These are phyloP conservation scores for Cyclocybe aegerita DNA, from an alignment of 768 basidiomycete species.

Conservation along the genomic window DNA sequence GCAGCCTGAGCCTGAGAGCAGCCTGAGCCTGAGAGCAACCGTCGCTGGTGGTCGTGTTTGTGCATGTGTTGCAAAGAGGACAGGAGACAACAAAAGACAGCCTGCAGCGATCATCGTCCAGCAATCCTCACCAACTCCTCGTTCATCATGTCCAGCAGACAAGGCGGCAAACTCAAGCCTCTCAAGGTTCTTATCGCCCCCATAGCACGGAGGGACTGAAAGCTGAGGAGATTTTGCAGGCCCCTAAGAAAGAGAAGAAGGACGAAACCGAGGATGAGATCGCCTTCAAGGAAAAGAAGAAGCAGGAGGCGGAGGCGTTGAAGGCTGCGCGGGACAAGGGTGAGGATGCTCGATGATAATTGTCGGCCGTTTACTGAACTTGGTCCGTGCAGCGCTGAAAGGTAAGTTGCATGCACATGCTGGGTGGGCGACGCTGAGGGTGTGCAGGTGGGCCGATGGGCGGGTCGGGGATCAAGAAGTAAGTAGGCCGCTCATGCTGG, in stretches of 20 bases:
- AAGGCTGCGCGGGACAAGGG: conserved; percentile 77
- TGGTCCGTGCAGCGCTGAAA: conserved; percentile 46
- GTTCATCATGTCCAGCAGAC: conserved; percentile 57
- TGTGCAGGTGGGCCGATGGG: conserved; percentile 63
- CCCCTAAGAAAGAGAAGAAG: conserved; percentile 80
- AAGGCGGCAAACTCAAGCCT: conserved; percentile 87
- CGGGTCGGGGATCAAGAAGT: conserved; percentile 86
- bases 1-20: too few relatives aligned
- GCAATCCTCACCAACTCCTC: conserved; percentile 10
- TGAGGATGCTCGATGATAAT: conserved; percentile 27
- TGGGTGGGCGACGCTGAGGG: conserved; percentile 7
- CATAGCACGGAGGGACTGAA: conserved; percentile 4
- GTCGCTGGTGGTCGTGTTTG: not conserved
- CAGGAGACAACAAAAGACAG: conserved; percentile 2
- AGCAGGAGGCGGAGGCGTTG: conserved; percentile 68
- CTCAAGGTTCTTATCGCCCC: conserved; percentile 56
- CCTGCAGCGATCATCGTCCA: not conserved
- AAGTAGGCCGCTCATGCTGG: conserved; percentile 28
- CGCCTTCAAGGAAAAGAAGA: conserved; percentile 77
- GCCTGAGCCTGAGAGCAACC: too few relatives aligned
- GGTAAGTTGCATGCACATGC: conserved; percentile 33
- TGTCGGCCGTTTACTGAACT: conserved; percentile 3
- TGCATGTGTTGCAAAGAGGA: conserved; percentile 5
- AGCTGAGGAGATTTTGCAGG: conserved; percentile 38
- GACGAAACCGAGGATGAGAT: conserved; percentile 69